Base-by-base conservation (phyloP, 345 rosid genomes). In the Geranium brycei region DNA sequence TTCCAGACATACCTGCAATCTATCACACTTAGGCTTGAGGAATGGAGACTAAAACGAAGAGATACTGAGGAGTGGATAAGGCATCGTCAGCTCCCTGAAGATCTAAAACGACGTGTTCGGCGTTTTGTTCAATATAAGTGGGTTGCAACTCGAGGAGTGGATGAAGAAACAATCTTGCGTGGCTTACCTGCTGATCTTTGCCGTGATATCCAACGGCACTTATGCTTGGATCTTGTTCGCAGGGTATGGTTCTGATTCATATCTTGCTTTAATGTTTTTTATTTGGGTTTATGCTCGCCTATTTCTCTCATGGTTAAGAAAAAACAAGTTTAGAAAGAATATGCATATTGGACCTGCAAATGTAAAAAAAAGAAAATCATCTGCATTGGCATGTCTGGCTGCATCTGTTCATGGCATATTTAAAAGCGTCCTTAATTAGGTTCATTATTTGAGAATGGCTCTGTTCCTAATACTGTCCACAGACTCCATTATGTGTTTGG, bases 61-160 rank as follows among this genome's bases (percentile, higher is more conserved):
- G 98, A 91, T 72, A 89, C 95, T 0, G 96, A 91, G 69, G 92
- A 89, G 70, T 91, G 98, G 98, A 91, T 89, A 95, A 80, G 80
- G 74, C 96, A 89, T 74, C 95, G 95, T 51, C 91, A 87, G 73
- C 95, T 89, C 62, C 98, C 96, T 51, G 91, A 83, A 71, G 93
- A 84, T 64, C 71, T 92, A 74, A 87, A 65, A 72, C 74, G 71
- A 19, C 82, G 85, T 30, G 89, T 92, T 60, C 75, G 83, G 31
- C 80, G 89, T 38, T 89, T 84, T 67, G 93, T 76, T 68, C 95
- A 84, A 61, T 89, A 89, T 69, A 89, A 83, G 77, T 92, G 98
- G 98, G 72, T 89, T 57, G 87, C 98, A 35, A 87, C 93, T 35
- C 82, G 87, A 65, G 98, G 98, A 76, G 98, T 92, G 18, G 84